Base-by-base conservation (phyloP, 352 stramenopile genomes). In the Blastocystis sp. region DNA sequence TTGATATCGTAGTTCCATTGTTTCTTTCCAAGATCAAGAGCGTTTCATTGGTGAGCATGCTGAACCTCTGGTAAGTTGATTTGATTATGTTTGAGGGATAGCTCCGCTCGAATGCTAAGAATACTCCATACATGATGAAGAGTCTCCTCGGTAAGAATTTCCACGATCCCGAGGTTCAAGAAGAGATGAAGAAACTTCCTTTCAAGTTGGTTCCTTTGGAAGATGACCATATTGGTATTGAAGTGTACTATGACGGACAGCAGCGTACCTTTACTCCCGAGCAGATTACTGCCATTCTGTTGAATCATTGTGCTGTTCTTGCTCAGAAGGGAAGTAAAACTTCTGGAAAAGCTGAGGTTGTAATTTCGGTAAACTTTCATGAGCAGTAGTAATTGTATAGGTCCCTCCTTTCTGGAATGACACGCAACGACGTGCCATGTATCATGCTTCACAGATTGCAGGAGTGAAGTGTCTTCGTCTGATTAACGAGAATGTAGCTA, bases 401-500 rank as follows among this genome's bases (percentile, higher is more conserved):
- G 39, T 98, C 89, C 97, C 97, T 6, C 92, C 93, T 14, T 99
- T 95, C 91, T 99, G 97, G 90, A 98, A 95, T 66, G 95, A 99
- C 90, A 90, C 95, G 63, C 96, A 98, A 91, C 93, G 96, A 87
- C 92, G 94, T 59, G 95, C 94, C 24, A 92, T 99, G 88, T 90
- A 98, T 14, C 94, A 95, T 88, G 93, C 94, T 29, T 91, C 90
- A 43, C 91, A 94, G 90, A 97, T 99, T 74, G 95, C 95, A 7
- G 94, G 94, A 29, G 90, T 99, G 51, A 96, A 97, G 90, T 95
- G 95, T 77, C 92, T 98, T 87, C 93, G 96, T 49, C 91, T 99
- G 69, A 97, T 99, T 88, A 97, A 99, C 89, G 96, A 99, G 92
- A 94, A 93, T 90, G 99, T 95, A 35, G 95, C 97, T 46, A 95